Base-by-base conservation (phyloP, 1,284 basidiomycete genomes). In the Boletus sp. region DNA sequence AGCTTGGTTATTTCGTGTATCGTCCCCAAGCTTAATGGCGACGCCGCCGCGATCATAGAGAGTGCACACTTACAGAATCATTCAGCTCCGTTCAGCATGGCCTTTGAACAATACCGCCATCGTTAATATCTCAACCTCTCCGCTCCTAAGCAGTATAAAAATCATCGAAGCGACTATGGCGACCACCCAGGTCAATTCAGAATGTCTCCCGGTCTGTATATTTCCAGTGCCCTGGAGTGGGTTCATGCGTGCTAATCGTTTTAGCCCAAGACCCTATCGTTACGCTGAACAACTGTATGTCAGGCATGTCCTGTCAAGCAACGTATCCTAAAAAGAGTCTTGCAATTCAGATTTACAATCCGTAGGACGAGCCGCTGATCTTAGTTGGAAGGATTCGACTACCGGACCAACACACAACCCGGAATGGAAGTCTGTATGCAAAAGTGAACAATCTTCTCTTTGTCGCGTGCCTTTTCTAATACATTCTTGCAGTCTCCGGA, bases 381-480 rank as follows among this genome's bases (percentile, higher is more conserved):
- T 89, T 28, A 83, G 79, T 65, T 89, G 87, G 86, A 66, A 76
- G 31, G 84, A 88, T 49, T 76, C 75, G 0, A 70, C 66, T 9
- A 68, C 72, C 23, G 87, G 86, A 1, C 78, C 78, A 1, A 75
- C 75, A n/a, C 79, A 87, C 61, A 73, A 72, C 5, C 82, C 80
- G 6, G 68, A 73, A 44, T 90, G 88, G 88, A 85, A 77, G 6
- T 81, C 76, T 5, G 64, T 79, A 6, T 89, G 86, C 71, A 88
- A 84, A 78, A 80, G 88, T 87, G 67, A 69, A 75, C 64, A 27
- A 52, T 47, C 59, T 35, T 62, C 19, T 60, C 43, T 38, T 10
- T 61, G 60, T 44, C 54, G 40, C 43, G 57, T 49, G 54, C 37
- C 55, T 52, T 51, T 13, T 53, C 62, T 75, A 16, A 74, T 60